These are phyloP conservation scores for Tetragonia tetragonoides DNA, from an alignment of 148 eudicot genomes.

Conservation along the genomic window DNA sequence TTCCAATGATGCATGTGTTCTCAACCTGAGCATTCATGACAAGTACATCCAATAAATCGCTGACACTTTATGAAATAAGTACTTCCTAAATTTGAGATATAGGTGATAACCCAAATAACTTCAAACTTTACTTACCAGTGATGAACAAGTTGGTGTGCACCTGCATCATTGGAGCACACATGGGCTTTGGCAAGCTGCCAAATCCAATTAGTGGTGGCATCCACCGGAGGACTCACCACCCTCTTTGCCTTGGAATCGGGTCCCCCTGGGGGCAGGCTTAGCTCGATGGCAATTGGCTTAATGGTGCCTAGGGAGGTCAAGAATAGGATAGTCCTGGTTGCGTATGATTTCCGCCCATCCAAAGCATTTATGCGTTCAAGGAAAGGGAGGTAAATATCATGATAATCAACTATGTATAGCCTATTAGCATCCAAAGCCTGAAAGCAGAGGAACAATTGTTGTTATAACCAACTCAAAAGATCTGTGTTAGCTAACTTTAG, in stretches of 20 bases:
- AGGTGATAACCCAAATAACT: neutral
- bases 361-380: conserved; percentile 70
- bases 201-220: conserved; percentile 78
- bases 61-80: neutral
- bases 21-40: conserved; percentile 41
- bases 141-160: conserved; percentile 86
- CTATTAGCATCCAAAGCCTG: conserved; percentile 84
- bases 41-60: neutral
- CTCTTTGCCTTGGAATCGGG: conserved; percentile 59
- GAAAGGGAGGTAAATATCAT: conserved; percentile 82
- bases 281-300: conserved; percentile 95
- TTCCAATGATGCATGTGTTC: conserved; percentile 76
- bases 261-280: conserved; percentile 55
- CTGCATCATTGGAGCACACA: conserved; percentile 91
- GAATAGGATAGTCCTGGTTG: conserved; percentile 80
- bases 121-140: conserved; percentile 57
- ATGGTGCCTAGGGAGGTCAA: conserved; percentile 67
- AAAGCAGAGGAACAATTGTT: conserved; percentile 5
- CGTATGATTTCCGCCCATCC: conserved; percentile 84
- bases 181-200: conserved; percentile 96
- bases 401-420: conserved; percentile 76
- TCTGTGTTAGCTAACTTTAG: neutral
- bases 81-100: neutral
- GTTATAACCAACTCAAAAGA: neutral
- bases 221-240: conserved; percentile 71